phyloP scores from a whole-genome alignment of 176 grass and related monocot genomes.

The Echinochloa phyllopogon region DNA sequence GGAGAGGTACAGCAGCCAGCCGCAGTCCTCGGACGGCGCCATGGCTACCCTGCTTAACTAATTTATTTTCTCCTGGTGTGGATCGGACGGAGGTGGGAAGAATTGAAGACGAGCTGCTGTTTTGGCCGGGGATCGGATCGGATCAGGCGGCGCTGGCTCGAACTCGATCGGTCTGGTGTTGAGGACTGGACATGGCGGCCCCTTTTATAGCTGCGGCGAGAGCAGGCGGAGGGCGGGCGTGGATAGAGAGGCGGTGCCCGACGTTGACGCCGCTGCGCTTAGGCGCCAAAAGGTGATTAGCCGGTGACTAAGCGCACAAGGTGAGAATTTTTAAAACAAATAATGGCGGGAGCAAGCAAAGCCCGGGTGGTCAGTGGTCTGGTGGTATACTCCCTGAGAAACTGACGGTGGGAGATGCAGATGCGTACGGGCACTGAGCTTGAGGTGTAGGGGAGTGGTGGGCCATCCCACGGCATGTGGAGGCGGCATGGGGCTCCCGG shows the following conservation, averaged over 20 bases:
- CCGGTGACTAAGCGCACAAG: not conserved
- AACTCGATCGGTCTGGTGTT: not conserved
- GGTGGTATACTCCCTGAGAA: no score
- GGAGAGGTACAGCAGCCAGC: conserved; percentile 69
- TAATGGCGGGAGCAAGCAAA: conserved; percentile 9
- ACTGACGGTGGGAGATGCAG: no score
- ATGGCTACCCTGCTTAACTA: conserved; percentile 5
- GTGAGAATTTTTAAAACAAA: not conserved
- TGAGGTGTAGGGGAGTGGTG: not conserved
- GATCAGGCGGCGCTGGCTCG: not conserved
- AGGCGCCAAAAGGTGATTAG: not conserved
- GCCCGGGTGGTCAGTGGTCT: no score
- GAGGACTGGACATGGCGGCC: not conserved
- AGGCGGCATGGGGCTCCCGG: not conserved
- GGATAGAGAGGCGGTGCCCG: not conserved
- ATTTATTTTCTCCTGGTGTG: not conserved
- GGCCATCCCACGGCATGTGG: not conserved
- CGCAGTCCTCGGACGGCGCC: conserved; percentile 45
- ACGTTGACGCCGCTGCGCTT: not conserved
- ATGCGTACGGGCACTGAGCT: no score
- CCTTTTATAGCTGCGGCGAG: conserved; percentile 52
- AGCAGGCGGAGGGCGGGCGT: not conserved
- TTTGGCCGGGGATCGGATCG: no score
- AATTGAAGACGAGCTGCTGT: not conserved
- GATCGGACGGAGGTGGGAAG: not conserved